phyloP scores from a whole-genome alignment of 2,329 filamentous ascomycete genomes.

The Hymenoscyphus scutula region DNA sequence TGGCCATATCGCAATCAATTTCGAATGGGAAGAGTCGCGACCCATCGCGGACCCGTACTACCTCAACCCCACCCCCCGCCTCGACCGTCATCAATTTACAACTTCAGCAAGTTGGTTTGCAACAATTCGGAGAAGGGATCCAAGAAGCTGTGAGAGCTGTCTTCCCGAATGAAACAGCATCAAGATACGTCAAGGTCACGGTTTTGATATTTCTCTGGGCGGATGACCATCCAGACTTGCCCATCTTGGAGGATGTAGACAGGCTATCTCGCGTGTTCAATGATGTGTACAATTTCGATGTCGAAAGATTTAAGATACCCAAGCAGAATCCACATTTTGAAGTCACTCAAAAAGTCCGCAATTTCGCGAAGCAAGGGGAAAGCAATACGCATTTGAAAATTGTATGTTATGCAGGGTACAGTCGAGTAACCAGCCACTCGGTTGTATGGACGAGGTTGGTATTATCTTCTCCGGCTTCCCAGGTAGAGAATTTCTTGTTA shows the following conservation, averaged over 20 bases:
- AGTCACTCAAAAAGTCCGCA: constrained; percentile 8
- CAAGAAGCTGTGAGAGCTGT: constrained; percentile 11
- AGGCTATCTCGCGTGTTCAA: constrained; percentile 9
- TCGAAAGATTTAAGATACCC: constrained; percentile 12
- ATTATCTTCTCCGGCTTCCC: neutral
- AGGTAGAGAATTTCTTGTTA: neutral
- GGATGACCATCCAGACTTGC: constrained; percentile 10
- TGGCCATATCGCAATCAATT: neutral
- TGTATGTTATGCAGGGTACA: constrained; percentile 15
- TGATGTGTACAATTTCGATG: constrained; percentile 13
- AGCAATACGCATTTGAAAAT: constrained; percentile 13
- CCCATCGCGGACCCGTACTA: neutral
- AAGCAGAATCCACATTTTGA: constrained; percentile 7
- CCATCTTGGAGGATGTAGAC: neutral
- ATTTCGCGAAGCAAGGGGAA: constrained; percentile 6
- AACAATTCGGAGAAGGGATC: constrained; percentile 10
- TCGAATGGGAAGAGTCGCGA: constrained; percentile 1
- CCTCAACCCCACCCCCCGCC: neutral
- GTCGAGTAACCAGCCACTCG: neutral
- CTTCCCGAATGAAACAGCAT: constrained; percentile 9
- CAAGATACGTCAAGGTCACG: constrained; percentile 10
- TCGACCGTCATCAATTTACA: neutral
- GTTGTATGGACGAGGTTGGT: constrained; percentile 10
- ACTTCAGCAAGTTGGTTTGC: constrained; percentile 6
- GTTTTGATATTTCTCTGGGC: constrained; percentile 13